phyloP scores from a whole-genome alignment of 2,329 filamentous ascomycete species.

The Chrysosporium keratinophilum region DNA sequence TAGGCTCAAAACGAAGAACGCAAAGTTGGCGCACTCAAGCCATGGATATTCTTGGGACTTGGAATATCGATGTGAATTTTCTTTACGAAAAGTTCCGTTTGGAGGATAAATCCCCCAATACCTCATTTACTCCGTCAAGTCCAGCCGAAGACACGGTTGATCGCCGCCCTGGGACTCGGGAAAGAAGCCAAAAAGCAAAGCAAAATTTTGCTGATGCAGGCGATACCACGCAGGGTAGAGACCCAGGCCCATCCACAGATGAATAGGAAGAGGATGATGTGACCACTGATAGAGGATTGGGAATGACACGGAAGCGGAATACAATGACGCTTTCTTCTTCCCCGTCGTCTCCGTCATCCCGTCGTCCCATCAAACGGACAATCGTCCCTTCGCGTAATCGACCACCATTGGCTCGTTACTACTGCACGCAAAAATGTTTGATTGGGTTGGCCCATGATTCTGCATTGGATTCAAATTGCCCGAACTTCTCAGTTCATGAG shows the following conservation, averaged over 20 bases:
- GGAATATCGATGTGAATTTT: conserved; percentile 5
- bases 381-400: not conserved
- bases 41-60: not conserved
- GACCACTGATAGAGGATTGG: too few species aligned
- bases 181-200: not conserved
- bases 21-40: conserved; percentile 3
- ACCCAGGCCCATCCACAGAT: not conserved
- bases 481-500: conserved; percentile 20
- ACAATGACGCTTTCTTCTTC: not conserved
- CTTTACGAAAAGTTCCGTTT: not conserved
- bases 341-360: not conserved
- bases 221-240: not conserved
- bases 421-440: conserved; percentile 24
- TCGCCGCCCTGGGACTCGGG: not conserved
- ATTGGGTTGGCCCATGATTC: conserved; percentile 19
- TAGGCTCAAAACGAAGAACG: not conserved
- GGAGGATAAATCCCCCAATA: not conserved
- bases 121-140: not conserved
- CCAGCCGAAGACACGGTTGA: not conserved
- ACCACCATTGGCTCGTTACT: conserved; percentile 12
- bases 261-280: not conserved
- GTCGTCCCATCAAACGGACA: not conserved
- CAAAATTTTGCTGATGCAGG: not conserved
- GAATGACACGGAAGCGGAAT: not conserved
- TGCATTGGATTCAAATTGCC: conserved; percentile 21